These are phyloP conservation scores for Narthecium ossifragum DNA, from an alignment of 106 monocot species.

Conservation along the genomic window DNA sequence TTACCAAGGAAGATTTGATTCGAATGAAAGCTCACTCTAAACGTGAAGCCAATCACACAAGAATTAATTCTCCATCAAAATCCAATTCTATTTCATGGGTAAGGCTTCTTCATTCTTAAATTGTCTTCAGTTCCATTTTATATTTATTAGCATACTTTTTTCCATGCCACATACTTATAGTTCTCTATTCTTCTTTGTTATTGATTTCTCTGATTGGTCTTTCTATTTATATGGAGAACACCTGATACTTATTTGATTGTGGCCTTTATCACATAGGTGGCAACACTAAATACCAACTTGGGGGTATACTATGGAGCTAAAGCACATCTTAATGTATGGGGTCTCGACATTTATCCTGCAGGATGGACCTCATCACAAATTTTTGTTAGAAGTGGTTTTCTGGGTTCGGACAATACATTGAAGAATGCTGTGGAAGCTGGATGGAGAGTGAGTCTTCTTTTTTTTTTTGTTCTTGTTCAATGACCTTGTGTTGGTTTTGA, in stretches of 20 bases:
- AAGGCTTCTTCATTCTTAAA: background rate
- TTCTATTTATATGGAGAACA: too few species aligned
- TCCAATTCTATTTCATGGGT: background rate
- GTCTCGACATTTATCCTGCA: background rate
- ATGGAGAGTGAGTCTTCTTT: background rate
- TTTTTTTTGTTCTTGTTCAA: too few species aligned
- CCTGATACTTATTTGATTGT: background rate
- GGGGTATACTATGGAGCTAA: background rate
- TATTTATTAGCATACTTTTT: too few species aligned
- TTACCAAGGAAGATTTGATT: background rate
- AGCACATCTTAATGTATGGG: background rate
- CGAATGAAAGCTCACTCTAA: background rate
- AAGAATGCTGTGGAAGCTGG: constrained; percentile 2
- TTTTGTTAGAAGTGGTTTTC: background rate
- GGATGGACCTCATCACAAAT: background rate
- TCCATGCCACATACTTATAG: too few species aligned
- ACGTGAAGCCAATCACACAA: too few species aligned
- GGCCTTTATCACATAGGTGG: background rate
- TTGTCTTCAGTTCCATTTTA: background rate
- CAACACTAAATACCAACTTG: background rate
- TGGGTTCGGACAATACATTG: background rate
- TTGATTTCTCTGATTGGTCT: too few species aligned
- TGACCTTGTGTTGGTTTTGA: too few species aligned
- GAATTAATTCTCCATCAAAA: too few species aligned
- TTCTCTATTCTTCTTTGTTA: too few species aligned